Evolutionary conservation across 2,329 filamentous ascomycete genomes (phyloP).

Genomic region (Lachnellula occidentalis): DNA sequence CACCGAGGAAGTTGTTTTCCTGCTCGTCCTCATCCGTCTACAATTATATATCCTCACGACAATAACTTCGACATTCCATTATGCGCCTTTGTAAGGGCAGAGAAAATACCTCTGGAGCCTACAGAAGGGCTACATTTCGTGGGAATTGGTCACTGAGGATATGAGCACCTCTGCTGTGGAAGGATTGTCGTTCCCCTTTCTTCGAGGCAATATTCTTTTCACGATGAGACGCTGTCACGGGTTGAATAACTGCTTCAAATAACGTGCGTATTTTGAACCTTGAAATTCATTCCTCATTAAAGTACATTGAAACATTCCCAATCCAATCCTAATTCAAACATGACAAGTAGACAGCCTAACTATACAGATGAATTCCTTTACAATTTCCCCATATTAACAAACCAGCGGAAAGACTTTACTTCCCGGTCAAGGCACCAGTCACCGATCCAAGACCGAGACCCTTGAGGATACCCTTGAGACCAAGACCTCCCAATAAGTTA

Average conservation of each 20-base stretch:
- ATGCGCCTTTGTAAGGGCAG: no score
- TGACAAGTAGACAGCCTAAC: neutral
- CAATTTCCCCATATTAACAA: neutral
- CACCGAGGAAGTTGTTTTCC: neutral
- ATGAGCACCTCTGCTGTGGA: no score
- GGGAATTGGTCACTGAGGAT: no score
- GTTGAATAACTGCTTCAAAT: neutral
- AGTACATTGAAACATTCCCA: neutral
- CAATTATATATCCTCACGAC: neutral
- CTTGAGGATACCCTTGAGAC: slow-evolving; percentile 68
- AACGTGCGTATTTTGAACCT: neutral
- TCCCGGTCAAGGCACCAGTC: slow-evolving; percentile 39
- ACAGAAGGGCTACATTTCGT: no score
- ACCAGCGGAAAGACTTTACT: slow-evolving; percentile 24
- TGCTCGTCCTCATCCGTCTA: neutral
- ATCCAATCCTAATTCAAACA: neutral
- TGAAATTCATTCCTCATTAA: neutral
- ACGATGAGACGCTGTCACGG: neutral
- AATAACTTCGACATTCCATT: no score
- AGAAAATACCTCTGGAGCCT: no score
- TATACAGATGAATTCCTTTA: neutral
- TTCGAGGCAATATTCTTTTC: no score
- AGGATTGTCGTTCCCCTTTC: no score
- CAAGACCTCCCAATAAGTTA: slow-evolving; percentile 69
- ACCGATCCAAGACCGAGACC: slow-evolving; percentile 59